Percentiles rank a stretch among this genome's conserved stretches.
phyloP scores from a whole-genome alignment of 1,139 yeast species.

The Lodderomyces margitis region DNA sequence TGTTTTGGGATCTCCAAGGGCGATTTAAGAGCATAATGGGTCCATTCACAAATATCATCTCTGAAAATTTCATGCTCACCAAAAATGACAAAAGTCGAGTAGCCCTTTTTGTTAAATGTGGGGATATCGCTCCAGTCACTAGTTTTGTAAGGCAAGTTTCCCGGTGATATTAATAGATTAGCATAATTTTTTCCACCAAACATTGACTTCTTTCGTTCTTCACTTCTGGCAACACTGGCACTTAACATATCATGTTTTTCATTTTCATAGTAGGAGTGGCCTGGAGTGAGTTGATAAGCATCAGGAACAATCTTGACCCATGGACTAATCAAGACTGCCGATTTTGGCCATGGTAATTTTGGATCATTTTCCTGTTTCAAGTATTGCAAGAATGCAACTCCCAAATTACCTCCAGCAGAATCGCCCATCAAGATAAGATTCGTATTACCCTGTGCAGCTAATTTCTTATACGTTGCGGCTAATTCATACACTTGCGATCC shows the following conservation, averaged over 20 bases:
- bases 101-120: slow-evolving; percentile 25
- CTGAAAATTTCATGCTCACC: slow-evolving; percentile 48
- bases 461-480: slow-evolving; percentile 27
- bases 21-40: slow-evolving; percentile 30
- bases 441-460: slow-evolving; percentile 22
- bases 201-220: not conserved
- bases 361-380: slow-evolving; percentile 18
- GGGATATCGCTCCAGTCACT: slow-evolving; percentile 38
- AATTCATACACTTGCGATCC: slow-evolving; percentile 39
- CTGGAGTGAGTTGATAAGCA: slow-evolving; percentile 19
- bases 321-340: slow-evolving; percentile 36
- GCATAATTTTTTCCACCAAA: slow-evolving; percentile 14
- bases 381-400: slow-evolving; percentile 28
- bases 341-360: slow-evolving; percentile 26
- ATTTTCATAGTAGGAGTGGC: slow-evolving; percentile 36
- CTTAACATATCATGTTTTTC: slow-evolving; percentile 28
- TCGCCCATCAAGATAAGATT: slow-evolving; percentile 40
- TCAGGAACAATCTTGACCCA: slow-evolving; percentile 28
- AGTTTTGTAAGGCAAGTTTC: slow-evolving; percentile 15
- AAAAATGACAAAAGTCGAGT: slow-evolving; percentile 28
- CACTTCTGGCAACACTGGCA: slow-evolving; percentile 6
- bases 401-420: slow-evolving; percentile 44
- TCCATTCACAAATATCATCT: slow-evolving; percentile 41
- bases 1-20: slow-evolving; percentile 26
- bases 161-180: slow-evolving; percentile 17